Evolutionary conservation across 2,329 filamentous ascomycete species (phyloP), one percentile per base, ranked within the genome.

Genomic region (Westerdykella aurantiaca): DNA sequence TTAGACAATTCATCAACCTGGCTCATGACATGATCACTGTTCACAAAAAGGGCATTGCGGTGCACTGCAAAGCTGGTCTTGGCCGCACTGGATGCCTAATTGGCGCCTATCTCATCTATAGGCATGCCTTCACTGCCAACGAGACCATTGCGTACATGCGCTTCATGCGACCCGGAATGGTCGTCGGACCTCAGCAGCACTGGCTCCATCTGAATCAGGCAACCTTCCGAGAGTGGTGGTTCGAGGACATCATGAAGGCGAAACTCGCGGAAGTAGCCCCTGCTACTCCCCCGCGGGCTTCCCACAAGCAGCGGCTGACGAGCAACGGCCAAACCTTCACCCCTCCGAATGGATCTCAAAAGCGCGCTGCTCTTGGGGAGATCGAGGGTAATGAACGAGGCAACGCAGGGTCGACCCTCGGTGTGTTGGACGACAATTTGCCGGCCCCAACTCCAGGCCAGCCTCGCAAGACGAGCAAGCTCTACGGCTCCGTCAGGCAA

Each of bases 161-260:
- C 48, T 98, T 98, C 72, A 97, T 97, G 91, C 81, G 91, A 46
- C 93, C 93, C 0, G 93, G 93, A 42, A 98, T 98, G 93, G 93
- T 98, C 6, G 93, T 98, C 42, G 93, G 93, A 0, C 93, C 93
- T 33, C 93, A 98, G 66, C 93, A 98, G 71, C 93, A 98, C 71
- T 98, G 93, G 93, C 79, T 98, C 43, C 93, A 98, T 65, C 79
- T 98, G 50, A 96, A 98, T 72, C 93, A 98, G 70, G 86, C 86
- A 31, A 84, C 86, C 31, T 98, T 98, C 81, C 82, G 93, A n/a
- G 89, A 97, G 69, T 98, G 93, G 93, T 97, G 90, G 88, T 78
- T 81, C 52, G 83, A 86, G 61, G 83, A 87, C 62, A 77, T 75
- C 35, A 79, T 93, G 60, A 88, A 89, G 71, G 86, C 91, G 71